Evolutionary conservation across 306 rosid genomes (phyloP).

Genomic region (Adenanthera pavonina): DNA sequence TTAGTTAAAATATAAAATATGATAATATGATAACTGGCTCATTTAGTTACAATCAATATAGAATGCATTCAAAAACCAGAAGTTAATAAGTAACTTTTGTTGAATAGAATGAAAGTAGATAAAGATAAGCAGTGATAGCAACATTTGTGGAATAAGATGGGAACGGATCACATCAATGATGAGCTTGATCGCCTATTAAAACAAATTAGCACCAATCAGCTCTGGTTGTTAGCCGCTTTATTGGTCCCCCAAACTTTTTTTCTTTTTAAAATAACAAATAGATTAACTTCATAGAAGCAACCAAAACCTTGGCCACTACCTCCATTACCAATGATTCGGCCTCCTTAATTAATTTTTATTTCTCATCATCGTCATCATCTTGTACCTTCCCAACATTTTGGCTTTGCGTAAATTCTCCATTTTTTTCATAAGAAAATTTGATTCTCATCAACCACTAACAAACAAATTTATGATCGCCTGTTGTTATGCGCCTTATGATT

Average conservation of each 20-base stretch:
- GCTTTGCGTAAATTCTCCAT: not conserved
- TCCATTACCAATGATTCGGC: not conserved
- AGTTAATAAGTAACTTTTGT: conserved; percentile 1
- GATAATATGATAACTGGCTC: too few species aligned
- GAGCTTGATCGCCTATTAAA: conserved; percentile 34
- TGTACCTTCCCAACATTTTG: not conserved
- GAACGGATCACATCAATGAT: conserved; percentile 22
- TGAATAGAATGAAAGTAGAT: not conserved
- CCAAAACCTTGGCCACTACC: not conserved
- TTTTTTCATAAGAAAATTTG: not conserved
- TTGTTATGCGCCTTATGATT: not conserved
- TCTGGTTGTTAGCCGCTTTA: conserved; percentile 17
- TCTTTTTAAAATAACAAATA: not conserved
- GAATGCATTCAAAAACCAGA: not conserved
- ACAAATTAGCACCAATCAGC: conserved; percentile 30
- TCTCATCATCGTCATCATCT: not conserved
- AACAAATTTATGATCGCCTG: not conserved
- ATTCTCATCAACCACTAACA: not conserved
- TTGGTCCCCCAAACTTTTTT: not conserved
- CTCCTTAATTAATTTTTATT: not conserved
- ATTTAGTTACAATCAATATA: too few species aligned
- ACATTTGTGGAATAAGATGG: conserved; percentile 32
- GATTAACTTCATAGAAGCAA: not conserved
- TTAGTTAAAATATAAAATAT: too few species aligned
- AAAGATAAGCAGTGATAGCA: conserved; percentile 10